phyloP scores from a whole-genome alignment of 148 eudicot genomes.

The Fagopyrum esculentum region DNA sequence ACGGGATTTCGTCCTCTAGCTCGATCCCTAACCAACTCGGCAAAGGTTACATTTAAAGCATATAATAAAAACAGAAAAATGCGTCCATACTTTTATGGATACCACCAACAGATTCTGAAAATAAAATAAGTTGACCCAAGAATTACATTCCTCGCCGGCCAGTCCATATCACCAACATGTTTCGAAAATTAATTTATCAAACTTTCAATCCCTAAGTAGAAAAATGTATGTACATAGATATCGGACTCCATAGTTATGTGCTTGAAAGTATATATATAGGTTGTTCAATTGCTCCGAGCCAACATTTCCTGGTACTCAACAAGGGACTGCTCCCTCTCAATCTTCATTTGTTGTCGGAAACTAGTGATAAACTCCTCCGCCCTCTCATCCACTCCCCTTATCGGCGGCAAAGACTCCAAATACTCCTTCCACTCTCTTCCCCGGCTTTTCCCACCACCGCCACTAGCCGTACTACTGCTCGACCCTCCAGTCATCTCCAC shows the following conservation, averaged over 20 bases:
- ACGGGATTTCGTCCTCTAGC: no score
- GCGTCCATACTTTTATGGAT: no score
- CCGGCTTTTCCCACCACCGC: background rate
- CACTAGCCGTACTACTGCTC: no score
- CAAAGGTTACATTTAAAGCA: no score
- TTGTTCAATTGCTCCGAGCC: slow-evolving; percentile 37
- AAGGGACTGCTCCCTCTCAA: slow-evolving; percentile 61
- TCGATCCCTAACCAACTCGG: no score
- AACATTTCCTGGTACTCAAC: slow-evolving; percentile 63
- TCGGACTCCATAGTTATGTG: no score
- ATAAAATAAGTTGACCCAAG: no score
- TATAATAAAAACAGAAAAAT: no score
- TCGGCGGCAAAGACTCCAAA: slow-evolving; percentile 16
- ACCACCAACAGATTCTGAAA: no score
- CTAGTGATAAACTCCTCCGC: slow-evolving; percentile 68
- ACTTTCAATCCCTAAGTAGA: background rate
- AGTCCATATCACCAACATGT: no score
- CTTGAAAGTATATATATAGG: background rate
- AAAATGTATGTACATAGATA: background rate
- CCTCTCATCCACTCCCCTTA: slow-evolving; percentile 56
- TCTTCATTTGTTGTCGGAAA: slow-evolving; percentile 48
- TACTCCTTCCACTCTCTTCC: slow-evolving; percentile 19
- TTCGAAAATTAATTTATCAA: background rate
- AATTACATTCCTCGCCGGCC: no score
- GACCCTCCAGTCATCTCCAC: background rate